These are phyloP conservation scores for Penicillium sp. DNA, from an alignment of 2,329 filamentous ascomycete species.

Conservation along the genomic window DNA sequence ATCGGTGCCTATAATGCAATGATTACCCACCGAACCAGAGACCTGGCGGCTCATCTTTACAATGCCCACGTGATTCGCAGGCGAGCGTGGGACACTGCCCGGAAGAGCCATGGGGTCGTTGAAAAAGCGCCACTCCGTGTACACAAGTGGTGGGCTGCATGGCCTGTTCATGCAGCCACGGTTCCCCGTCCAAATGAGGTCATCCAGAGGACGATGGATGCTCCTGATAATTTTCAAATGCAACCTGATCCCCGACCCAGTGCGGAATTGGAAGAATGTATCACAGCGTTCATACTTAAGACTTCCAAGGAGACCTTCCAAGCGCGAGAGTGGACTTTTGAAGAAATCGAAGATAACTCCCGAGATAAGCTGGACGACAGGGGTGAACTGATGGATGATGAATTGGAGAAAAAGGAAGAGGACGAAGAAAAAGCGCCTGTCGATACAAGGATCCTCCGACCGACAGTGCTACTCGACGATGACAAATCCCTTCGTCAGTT, in stretches of 20 bases:
- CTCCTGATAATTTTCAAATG: conserved; percentile 52
- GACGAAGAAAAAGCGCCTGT: conserved; percentile 18
- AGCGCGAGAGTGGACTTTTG: conserved; percentile 36
- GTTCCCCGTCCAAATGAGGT: conserved; percentile 60
- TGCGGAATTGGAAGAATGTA: conserved; percentile 64
- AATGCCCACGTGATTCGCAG: conserved; percentile 69
- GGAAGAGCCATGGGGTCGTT: conserved; percentile 7
- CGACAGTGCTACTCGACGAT: conserved; percentile 18
- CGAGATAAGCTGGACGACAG: conserved; percentile 15
- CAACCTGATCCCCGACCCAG: conserved; percentile 52
- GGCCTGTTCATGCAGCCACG: conserved; percentile 66
- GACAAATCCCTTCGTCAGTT: conserved; percentile 55
- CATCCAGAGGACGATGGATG: conserved; percentile 50
- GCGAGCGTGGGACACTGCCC: conserved; percentile 30
- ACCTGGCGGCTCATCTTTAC: conserved; percentile 75
- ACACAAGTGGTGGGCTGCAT: conserved; percentile 71
- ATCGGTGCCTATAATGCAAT: conserved; percentile 64
- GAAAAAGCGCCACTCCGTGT: conserved; percentile 40
- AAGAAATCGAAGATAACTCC: conserved; percentile 1
- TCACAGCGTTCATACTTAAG: conserved; percentile 65
- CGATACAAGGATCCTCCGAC: conserved; percentile 27
- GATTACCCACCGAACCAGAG: conserved; percentile 59
- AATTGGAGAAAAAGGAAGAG: conserved; percentile 3
- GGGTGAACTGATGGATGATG: conserved; percentile 15
- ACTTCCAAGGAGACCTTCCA: conserved; percentile 65